A percentile compares a stretch with the other conserved stretches of the same genome.
Evolutionary conservation across 2,329 filamentous ascomycete genomes (phyloP).

Genomic region (Xylariaceae sp.): DNA sequence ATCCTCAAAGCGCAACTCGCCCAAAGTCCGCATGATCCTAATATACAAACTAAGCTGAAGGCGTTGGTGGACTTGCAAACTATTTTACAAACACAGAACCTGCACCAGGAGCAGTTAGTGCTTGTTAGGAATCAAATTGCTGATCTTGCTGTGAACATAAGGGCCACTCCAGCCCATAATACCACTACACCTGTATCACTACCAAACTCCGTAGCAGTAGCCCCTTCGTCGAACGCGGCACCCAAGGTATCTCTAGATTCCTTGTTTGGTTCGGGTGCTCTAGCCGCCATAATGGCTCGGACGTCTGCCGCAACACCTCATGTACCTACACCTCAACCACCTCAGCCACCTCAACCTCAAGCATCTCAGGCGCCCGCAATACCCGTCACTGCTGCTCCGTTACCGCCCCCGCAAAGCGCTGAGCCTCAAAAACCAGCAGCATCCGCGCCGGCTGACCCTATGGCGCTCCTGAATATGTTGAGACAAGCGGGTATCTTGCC

Average conservation of each 20-base stretch:
- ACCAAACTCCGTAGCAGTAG: constrained; percentile 34
- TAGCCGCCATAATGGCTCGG: constrained; percentile 54
- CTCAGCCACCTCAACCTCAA: constrained; percentile 30
- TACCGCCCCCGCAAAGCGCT: constrained; percentile 42
- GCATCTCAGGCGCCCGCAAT: constrained; percentile 41
- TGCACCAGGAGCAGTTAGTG: constrained; percentile 75
- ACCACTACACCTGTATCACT: constrained; percentile 36
- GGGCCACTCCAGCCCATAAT: constrained; percentile 40
- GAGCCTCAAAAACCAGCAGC: constrained; percentile 36
- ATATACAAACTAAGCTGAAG: constrained; percentile 72
- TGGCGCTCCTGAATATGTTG: constrained; percentile 61
- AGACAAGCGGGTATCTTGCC: constrained; percentile 62
- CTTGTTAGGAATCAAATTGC: constrained; percentile 81
- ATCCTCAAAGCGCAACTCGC: constrained; percentile 69
- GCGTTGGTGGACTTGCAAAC: constrained; percentile 80
- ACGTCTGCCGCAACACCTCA: constrained; percentile 43
- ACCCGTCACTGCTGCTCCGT: constrained; percentile 41
- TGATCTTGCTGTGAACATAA: constrained; percentile 63
- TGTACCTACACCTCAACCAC: too few species aligned
- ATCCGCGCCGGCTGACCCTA: constrained; percentile 41
- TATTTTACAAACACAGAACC: constrained; percentile 68
- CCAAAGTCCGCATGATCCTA: constrained; percentile 67
- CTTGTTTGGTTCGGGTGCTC: constrained; percentile 53
- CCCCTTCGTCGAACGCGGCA: constrained; percentile 32
- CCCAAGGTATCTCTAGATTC: constrained; percentile 50